Percentiles rank a stretch among this genome's conserved stretches.
Conservation (phyloP, 345 rosid species). For the Mallotus nudiflorus region DNA sequence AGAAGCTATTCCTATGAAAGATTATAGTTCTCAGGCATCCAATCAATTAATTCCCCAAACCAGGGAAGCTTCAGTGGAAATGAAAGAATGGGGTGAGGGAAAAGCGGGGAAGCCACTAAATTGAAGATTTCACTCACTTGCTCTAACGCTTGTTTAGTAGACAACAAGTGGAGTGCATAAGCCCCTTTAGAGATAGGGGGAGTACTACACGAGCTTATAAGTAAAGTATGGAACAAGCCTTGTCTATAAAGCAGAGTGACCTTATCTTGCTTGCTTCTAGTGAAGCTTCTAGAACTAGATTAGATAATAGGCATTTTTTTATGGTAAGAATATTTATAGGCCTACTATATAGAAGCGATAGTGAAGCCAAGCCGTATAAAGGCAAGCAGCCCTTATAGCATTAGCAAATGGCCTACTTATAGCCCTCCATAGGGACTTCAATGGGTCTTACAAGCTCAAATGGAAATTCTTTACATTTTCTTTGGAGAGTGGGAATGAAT, state of each 20-base stretch:
- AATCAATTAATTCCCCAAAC: no score
- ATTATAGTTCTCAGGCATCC: background rate
- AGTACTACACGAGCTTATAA: background rate
- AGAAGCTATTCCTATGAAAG: background rate
- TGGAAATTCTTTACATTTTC: no score
- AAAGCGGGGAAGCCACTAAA: background rate
- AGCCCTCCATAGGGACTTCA: no score
- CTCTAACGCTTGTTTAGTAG: background rate
- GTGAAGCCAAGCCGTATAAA: no score
- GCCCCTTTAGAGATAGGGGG: background rate
- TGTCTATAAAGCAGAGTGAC: background rate
- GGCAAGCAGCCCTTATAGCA: no score
- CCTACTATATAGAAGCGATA: no score
- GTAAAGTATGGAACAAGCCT: background rate
- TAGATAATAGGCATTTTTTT: background rate
- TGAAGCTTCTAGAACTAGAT: background rate
- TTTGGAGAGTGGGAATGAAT: no score
- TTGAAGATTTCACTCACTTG: background rate
- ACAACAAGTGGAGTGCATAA: background rate
- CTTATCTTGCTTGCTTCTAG: background rate
- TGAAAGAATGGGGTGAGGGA: background rate
- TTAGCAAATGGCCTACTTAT: no score
- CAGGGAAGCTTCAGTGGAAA: background rate
- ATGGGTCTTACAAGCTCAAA: no score
- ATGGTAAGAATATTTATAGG: no score